Percentiles rank a stretch among this genome's conserved stretches.
Evolutionary conservation across 306 rosid species (phyloP).

Genomic region (Echinosophora koreensis): DNA sequence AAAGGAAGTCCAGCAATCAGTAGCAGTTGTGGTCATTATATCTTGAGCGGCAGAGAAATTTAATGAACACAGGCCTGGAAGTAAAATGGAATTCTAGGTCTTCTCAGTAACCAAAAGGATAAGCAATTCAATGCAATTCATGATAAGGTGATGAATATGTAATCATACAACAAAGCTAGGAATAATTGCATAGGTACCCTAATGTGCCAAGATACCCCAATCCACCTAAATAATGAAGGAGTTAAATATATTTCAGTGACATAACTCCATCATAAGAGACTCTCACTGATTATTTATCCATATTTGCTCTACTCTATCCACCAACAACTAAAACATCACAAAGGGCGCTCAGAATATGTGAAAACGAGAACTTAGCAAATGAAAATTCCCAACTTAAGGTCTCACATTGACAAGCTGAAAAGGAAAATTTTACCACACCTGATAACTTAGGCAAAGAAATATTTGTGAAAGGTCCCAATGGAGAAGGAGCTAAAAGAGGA

Average conservation of each 20-base stretch:
- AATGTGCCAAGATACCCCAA: not conserved
- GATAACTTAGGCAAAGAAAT: constrained; percentile 55
- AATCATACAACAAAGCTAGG: constrained; percentile 20
- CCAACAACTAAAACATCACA: constrained; percentile 27
- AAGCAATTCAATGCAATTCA: constrained; percentile 33
- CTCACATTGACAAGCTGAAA: constrained; percentile 13
- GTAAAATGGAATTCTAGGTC: constrained; percentile 31
- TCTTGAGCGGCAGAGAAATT: constrained; percentile 57
- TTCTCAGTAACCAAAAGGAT: constrained; percentile 26
- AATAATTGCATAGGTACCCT: not conserved
- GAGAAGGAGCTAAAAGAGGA: constrained; percentile 70
- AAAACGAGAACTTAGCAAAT: constrained; percentile 22
- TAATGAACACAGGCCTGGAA: constrained; percentile 65
- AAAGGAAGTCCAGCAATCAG: constrained; percentile 71
- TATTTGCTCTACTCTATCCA: constrained; percentile 1
- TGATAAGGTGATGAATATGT: constrained; percentile 8
- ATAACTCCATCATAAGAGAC: not conserved
- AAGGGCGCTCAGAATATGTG: not conserved
- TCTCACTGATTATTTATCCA: not conserved
- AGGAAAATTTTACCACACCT: constrained; percentile 52
- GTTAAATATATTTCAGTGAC: constrained; percentile 20
- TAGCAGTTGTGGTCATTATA: constrained; percentile 61
- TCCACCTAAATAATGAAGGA: constrained; percentile 26
- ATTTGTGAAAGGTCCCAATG: constrained; percentile 61
- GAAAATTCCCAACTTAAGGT: constrained; percentile 9